Evolutionary conservation across 345 rosid species (phyloP), one percentile per base, ranked within the genome.

Genomic region (Arabis hirsuta): DNA sequence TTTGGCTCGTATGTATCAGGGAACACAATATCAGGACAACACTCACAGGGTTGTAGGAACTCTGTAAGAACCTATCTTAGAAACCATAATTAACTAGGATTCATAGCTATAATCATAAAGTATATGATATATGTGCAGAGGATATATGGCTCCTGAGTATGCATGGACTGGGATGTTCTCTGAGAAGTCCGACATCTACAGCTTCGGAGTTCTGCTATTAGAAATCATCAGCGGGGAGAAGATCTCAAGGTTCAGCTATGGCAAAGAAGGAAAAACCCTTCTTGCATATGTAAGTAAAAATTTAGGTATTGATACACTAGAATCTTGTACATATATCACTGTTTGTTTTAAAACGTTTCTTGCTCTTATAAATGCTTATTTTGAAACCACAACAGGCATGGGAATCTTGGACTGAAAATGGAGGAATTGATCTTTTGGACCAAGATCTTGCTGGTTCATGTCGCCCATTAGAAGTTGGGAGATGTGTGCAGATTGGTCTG

Each of bases 121-220:
- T 19, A 8, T 2, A 50, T 3, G 3, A 34, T 44, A 12, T 32
- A 14, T 72, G 29, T 12, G 7, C 71, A 73, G 78, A 12, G 73
- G 78, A 27, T 73, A 81, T 65, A 81, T 82, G 86, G 31, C 83
- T 63, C 86, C 84, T 0, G 89, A 85, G 71, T 85, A 85, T 46
- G 83, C 79, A 7, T 65, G 80, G 43, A 79, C 73, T 9, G 85
- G 87, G 1, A 56, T 75, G 26, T 85, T 81, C 73, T 81, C 84
- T 2, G 77, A 76, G 34, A 85, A 85, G 39, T 83, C 87, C 0
- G 85, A 83, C 36, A 76, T 85, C 1, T 83, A 81, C 16, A 80
- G 84, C 74, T 83, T 81, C 0, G 85, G 83, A 16, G 85, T 83
- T 20, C 12, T 81, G 32, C 27, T 83, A 39, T 14, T 63, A 24